phyloP scores from a whole-genome alignment of 257 asterid species.

The Henckelia pumila region DNA sequence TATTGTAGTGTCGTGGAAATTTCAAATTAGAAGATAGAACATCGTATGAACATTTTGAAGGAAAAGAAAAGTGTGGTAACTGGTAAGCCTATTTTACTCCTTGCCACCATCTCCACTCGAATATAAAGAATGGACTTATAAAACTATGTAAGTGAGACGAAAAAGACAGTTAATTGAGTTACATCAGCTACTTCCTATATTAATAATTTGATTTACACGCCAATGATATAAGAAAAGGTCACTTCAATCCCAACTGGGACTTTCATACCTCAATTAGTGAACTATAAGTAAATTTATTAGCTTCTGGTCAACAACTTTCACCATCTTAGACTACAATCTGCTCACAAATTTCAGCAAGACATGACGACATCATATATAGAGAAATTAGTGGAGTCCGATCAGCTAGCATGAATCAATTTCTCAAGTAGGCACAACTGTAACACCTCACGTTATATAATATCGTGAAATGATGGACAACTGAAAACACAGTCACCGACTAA shows the following conservation, averaged over 20 bases:
- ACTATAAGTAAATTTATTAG: neutral
- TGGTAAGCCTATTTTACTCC: no score
- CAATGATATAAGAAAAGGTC: neutral
- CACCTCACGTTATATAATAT: neutral
- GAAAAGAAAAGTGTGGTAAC: no score
- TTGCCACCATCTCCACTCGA: neutral
- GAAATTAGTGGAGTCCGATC: no score
- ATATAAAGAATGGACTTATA: neutral
- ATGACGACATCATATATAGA: neutral
- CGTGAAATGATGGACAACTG: neutral
- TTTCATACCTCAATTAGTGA: no score
- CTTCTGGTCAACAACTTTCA: neutral
- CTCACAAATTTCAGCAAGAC: neutral
- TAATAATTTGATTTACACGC: neutral
- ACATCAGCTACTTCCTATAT: neutral
- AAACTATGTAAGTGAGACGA: neutral
- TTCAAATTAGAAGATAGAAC: neutral
- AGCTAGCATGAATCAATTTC: neutral
- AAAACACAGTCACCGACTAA: neutral
- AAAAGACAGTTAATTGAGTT: no score
- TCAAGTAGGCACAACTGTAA: neutral
- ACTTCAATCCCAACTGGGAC: neutral
- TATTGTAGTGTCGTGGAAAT: neutral
- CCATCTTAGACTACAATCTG: neutral
- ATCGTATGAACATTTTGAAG: neutral